Base-by-base conservation (phyloP, 1,139 yeast species). In the Pichia sp. region DNA sequence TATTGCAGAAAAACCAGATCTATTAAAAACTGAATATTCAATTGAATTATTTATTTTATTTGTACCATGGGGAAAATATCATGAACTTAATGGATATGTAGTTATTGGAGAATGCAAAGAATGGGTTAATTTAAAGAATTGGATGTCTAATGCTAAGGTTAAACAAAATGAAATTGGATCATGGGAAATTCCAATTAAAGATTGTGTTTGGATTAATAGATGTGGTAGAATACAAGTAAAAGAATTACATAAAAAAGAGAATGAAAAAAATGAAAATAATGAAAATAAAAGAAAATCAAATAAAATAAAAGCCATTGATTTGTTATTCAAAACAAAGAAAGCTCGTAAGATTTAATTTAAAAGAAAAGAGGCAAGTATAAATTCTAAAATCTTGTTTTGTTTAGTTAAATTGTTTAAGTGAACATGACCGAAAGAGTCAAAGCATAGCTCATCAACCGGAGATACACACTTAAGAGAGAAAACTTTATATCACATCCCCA, bases 361-460 rank as follows among this genome's bases (percentile, higher is more conserved):
- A 10, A 10, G 9, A 18, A 26, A 9, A 10, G 30, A 36, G 18
- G 18, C 18, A 18, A 18, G 18, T 18, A 18, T 18, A 18, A 18
- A 18, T n/a, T n/a, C n/a, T n/a, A n/a, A n/a, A n/a, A n/a, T n/a
- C n/a, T n/a, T n/a, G n/a, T n/a, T n/a, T n/a, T n/a, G n/a, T n/a
- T n/a, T n/a, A n/a, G n/a, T n/a, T 26, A 10, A 34, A 34, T 45
- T 51, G 54, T 51, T 43, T 41, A 37, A 47, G 51, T 48, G 54
- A 51, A 42, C 32, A 51, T 51, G 54, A 51, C 54, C 54, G 53
- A 51, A 38, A 51, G 54, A 47, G 42, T 51, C 54, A 46, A 27
- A 25, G 54, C 53, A 31, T 28, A 28, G 53, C 53, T 51, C 54
- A 45, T 49, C 53, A 51, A 47, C 46, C 54, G 54, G 54, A 51